phyloP scores from a whole-genome alignment of 2,329 filamentous ascomycete genomes.

The Furcasterigmium furcatum region DNA sequence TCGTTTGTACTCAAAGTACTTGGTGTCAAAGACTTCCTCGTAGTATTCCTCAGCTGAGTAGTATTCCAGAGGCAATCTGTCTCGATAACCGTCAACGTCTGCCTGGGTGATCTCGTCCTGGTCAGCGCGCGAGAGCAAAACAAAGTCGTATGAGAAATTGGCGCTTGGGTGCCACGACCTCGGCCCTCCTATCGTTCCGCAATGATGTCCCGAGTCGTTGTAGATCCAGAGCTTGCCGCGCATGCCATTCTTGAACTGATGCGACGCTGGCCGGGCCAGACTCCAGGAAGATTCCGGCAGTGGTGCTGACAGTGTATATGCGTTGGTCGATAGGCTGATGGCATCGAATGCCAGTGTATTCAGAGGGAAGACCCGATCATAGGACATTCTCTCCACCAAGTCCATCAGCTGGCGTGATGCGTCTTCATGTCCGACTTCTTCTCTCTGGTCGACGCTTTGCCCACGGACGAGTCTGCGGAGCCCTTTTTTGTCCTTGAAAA shows the following conservation, averaged over 20 bases:
- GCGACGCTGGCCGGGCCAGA: neutral
- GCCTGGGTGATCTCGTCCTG: conserved; percentile 2
- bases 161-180: neutral
- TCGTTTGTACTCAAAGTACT: neutral
- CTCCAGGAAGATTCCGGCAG: neutral
- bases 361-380: neutral
- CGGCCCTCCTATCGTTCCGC: neutral
- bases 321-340: rapidly evolving
- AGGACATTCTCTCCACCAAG: neutral
- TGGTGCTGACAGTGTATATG: neutral
- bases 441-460: neutral
- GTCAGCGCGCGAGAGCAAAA: neutral
- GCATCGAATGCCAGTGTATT: neutral
- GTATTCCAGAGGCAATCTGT: neutral
- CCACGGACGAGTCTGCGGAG: neutral
- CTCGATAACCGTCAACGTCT: neutral
- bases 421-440: neutral
- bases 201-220: neutral
- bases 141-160: neutral
- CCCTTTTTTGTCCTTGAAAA: neutral
- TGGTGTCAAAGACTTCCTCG: conserved; percentile 1
- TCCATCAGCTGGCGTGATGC: neutral
- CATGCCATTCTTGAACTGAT: neutral
- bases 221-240: neutral
- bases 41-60: conserved; percentile 1